Percentiles rank a stretch among this genome's conserved stretches.
Evolutionary conservation across 129 eudicot genomes (phyloP).

Genomic region (Helianthus annuus): DNA sequence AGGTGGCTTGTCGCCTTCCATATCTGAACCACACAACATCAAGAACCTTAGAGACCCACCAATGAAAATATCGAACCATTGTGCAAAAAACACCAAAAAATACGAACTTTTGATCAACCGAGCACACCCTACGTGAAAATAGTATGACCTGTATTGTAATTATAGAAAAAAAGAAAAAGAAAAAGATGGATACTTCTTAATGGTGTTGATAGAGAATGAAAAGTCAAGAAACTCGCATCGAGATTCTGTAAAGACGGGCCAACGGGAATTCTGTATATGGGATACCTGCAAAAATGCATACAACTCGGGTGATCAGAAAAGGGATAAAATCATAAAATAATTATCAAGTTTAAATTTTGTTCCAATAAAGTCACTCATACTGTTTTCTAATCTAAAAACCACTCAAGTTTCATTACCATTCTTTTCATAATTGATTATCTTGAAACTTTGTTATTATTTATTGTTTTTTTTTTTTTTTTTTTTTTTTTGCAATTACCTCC

Average conservation of each 20-base stretch:
- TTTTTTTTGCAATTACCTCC: too few species aligned
- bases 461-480: too few species aligned
- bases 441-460: too few species aligned
- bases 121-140: constrained; percentile 6
- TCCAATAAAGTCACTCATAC: too few species aligned
- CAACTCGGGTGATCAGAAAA: not conserved
- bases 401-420: too few species aligned
- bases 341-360: too few species aligned
- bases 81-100: not conserved
- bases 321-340: too few species aligned
- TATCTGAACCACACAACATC: constrained; percentile 36
- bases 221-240: constrained; percentile 92
- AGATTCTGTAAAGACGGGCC: constrained; percentile 85
- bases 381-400: too few species aligned
- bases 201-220: constrained; percentile 86
- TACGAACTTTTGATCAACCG: not conserved
- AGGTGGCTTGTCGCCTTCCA: constrained; percentile 34
- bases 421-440: too few species aligned
- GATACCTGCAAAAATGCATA: constrained; percentile 60
- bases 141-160: not conserved
- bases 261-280: constrained; percentile 89
- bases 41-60: not conserved
- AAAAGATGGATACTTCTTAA: constrained; percentile 42
- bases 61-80: not conserved
- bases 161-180: not conserved